These are phyloP conservation scores for Agroathelia rolfsii DNA, from an alignment of 1,284 basidiomycete species.

Conservation along the genomic window DNA sequence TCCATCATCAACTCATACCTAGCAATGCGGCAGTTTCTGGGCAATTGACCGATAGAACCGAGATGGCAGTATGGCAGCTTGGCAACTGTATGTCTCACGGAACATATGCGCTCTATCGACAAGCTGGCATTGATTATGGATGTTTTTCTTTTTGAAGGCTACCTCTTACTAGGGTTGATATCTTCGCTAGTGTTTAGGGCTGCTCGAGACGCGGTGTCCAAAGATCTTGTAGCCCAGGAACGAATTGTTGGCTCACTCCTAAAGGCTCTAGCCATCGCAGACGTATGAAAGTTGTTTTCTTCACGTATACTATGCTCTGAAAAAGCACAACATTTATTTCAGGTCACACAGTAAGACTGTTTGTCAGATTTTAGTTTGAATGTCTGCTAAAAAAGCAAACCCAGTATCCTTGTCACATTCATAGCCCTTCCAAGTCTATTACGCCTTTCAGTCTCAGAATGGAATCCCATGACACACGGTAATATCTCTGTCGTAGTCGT, in stretches of 20 bases:
- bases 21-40: slow-evolving; percentile 19
- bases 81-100: slow-evolving; percentile 57
- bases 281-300: no score
- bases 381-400: neutral
- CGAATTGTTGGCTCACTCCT: slow-evolving; percentile 57
- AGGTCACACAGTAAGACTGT: slow-evolving; percentile 47
- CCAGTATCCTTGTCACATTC: slow-evolving; percentile 49
- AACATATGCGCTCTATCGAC: neutral
- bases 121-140: no score
- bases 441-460: slow-evolving; percentile 36
- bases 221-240: slow-evolving; percentile 57
- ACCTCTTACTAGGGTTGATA: slow-evolving; percentile 55
- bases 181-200: slow-evolving; percentile 65
- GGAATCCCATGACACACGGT: slow-evolving; percentile 69
- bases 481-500: slow-evolving; percentile 58
- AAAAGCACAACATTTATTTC: slow-evolving; percentile 20
- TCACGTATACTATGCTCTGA: slow-evolving; percentile 1
- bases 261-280: slow-evolving; percentile 58
- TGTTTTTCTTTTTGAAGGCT: slow-evolving; percentile 36
- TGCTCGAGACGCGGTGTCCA: slow-evolving; percentile 48
- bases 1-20: slow-evolving; percentile 61
- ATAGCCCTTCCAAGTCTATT: slow-evolving; percentile 48
- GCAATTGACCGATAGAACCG: slow-evolving; percentile 38
- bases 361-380: no score
- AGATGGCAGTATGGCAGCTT: slow-evolving; percentile 66